phyloP scores from a whole-genome alignment of 176 grass and related monocot genomes.

The Pharus latifolius region DNA sequence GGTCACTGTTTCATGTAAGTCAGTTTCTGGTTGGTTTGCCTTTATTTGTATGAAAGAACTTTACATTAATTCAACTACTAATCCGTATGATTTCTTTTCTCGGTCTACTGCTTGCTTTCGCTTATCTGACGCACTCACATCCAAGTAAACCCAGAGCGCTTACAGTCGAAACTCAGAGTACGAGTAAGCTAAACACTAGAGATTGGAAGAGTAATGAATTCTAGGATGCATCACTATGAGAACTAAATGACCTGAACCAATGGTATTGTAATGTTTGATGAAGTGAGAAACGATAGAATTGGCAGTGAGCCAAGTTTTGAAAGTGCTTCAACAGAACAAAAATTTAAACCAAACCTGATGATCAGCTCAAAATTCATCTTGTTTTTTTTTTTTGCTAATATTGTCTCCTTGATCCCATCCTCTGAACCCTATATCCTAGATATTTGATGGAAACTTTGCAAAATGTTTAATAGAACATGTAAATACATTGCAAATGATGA shows the following conservation, averaged over 20 bases:
- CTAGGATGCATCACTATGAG: not conserved
- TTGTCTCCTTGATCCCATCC: not conserved
- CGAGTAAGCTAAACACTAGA: not conserved
- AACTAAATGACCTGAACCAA: too few species aligned
- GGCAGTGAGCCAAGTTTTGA: not conserved
- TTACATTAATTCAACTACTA: too few species aligned
- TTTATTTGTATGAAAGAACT: not conserved
- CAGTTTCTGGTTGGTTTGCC: not conserved
- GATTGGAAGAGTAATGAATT: not conserved
- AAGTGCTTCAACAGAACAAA: not conserved
- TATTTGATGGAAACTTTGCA: not conserved
- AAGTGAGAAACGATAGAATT: not conserved
- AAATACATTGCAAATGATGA: not conserved
- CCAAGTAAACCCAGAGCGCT: too few species aligned
- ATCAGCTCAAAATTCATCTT: not conserved
- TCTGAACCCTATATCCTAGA: not conserved
- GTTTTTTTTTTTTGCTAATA: not conserved
- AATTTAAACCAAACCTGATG: not conserved
- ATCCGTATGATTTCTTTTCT: too few species aligned
- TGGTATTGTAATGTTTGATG: not conserved
- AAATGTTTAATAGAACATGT: not conserved
- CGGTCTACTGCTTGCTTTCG: too few species aligned
- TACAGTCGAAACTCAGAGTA: too few species aligned
- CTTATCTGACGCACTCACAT: too few species aligned
- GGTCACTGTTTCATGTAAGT: too few species aligned